phyloP scores from a whole-genome alignment of 2,329 filamentous ascomycete genomes.

The Beauveria caledonica region DNA sequence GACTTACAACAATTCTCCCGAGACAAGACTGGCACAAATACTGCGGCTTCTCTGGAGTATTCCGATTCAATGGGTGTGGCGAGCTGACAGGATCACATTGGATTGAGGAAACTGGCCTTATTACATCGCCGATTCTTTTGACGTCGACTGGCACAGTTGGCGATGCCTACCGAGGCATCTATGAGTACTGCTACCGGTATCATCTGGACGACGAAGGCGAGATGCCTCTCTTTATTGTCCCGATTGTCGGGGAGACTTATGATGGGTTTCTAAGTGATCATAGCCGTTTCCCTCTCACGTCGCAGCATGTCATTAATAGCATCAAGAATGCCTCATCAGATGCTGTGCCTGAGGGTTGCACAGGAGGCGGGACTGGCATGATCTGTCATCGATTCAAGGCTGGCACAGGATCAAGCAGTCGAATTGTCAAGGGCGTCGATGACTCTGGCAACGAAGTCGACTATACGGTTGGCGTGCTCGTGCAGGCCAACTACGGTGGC shows the following conservation, averaged over 20 bases:
- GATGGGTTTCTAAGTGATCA: constrained; percentile 55
- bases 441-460: constrained; percentile 23
- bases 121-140: constrained; percentile 51
- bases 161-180: constrained; percentile 49
- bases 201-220: constrained; percentile 33
- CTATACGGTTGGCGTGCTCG: constrained; percentile 54
- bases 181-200: constrained; percentile 44
- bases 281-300: constrained; percentile 43
- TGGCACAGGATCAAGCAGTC: constrained; percentile 54
- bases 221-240: constrained; percentile 46
- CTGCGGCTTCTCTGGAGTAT: constrained; percentile 41
- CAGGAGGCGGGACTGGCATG: constrained; percentile 62
- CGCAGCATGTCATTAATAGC: constrained; percentile 44
- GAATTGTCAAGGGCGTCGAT: constrained; percentile 42
- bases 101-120: constrained; percentile 52
- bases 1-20: constrained; percentile 41
- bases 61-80: constrained; percentile 56
- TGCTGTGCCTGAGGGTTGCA: constrained; percentile 51
- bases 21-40: constrained; percentile 35
- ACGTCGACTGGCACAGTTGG: constrained; percentile 52
- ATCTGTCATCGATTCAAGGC: constrained; percentile 59
- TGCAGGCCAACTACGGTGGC: constrained; percentile 58
- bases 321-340: constrained; percentile 43
- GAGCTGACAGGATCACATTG: constrained; percentile 55
- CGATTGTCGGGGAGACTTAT: constrained; percentile 55